Percentiles rank a stretch among this genome's conserved stretches.
phyloP scores from a whole-genome alignment of 2,329 filamentous ascomycete genomes.

The Sporothrix globosa region DNA sequence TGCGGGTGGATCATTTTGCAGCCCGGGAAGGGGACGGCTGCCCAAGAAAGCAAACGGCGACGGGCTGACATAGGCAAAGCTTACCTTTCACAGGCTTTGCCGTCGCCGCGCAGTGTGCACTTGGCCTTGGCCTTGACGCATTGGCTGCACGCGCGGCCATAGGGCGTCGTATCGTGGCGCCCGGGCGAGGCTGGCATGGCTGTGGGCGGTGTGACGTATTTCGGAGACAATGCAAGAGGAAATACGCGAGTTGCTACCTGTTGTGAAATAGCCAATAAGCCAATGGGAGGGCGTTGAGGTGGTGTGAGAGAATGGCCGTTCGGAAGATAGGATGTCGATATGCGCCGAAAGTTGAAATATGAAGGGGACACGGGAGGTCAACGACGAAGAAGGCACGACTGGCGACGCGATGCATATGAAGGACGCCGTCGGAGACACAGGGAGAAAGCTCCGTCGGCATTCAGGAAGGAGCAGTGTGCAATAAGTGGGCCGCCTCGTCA shows the following conservation, averaged over 20 bases:
- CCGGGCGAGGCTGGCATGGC: constrained; percentile 11
- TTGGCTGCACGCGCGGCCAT: constrained; percentile 30
- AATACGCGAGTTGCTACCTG: neutral
- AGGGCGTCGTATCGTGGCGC: constrained; percentile 24
- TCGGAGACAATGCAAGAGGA: neutral
- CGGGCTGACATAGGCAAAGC: neutral
- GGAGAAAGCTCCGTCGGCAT: constrained; percentile 8
- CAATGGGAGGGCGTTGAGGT: neutral
- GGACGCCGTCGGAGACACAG: constrained; percentile 21
- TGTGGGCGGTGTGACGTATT: neutral
- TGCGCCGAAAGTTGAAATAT: neutral
- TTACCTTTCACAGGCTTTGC: constrained; percentile 30
- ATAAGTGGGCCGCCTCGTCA: neutral
- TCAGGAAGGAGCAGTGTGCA: constrained; percentile 9
- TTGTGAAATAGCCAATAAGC: neutral
- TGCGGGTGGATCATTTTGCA: neutral
- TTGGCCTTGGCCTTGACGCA: constrained; percentile 33
- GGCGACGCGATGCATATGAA: constrained; percentile 17
- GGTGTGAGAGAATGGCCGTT: neutral
- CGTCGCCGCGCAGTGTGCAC: constrained; percentile 20
- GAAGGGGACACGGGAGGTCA: neutral
- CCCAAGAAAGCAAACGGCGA: neutral
- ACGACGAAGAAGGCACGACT: neutral
- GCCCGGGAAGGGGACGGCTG: neutral
- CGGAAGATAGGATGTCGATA: constrained; percentile 6